Percentiles rank a stretch among this genome's conserved stretches.
phyloP scores from a whole-genome alignment of 257 asterid species.

The Agastache rugosa region DNA sequence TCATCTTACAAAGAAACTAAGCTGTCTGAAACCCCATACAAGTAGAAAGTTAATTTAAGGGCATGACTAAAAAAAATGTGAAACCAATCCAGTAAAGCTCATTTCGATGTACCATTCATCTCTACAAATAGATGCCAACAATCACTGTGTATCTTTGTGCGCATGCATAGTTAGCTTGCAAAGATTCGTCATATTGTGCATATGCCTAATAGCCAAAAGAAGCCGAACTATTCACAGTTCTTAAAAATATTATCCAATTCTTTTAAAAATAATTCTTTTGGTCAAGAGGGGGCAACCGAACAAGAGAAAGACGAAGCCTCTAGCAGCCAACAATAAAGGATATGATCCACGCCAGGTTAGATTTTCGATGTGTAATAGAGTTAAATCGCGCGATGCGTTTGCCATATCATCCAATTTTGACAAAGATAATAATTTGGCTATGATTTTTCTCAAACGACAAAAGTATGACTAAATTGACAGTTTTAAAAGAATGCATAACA shows the following conservation, averaged over 20 bases:
- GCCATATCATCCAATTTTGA: background rate
- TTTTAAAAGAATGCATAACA: background rate
- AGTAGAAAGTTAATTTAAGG: conserved; percentile 5
- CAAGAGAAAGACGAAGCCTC: background rate
- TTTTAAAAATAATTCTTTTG: background rate
- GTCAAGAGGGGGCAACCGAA: background rate
- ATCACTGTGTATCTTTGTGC: background rate
- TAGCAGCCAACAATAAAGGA: background rate
- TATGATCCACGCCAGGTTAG: background rate
- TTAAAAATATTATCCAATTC: background rate
- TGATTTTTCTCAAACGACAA: background rate
- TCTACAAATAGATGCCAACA: background rate
- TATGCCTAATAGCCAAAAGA: background rate
- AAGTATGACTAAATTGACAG: background rate
- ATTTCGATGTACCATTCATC: conserved; percentile 2
- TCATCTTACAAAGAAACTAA: background rate
- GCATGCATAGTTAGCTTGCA: background rate
- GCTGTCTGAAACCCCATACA: background rate
- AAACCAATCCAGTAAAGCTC: background rate
- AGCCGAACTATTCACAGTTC: background rate
- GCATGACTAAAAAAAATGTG: conserved; percentile 4
- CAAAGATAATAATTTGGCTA: background rate
- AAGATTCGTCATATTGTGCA: conserved; percentile 15
- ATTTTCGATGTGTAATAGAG: background rate
- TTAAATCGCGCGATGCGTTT: background rate